A percentile compares a stretch with the other conserved stretches of the same genome.
Evolutionary conservation across 2,329 filamentous ascomycete genomes (phyloP).

Genomic region (Ascochyta pisi): DNA sequence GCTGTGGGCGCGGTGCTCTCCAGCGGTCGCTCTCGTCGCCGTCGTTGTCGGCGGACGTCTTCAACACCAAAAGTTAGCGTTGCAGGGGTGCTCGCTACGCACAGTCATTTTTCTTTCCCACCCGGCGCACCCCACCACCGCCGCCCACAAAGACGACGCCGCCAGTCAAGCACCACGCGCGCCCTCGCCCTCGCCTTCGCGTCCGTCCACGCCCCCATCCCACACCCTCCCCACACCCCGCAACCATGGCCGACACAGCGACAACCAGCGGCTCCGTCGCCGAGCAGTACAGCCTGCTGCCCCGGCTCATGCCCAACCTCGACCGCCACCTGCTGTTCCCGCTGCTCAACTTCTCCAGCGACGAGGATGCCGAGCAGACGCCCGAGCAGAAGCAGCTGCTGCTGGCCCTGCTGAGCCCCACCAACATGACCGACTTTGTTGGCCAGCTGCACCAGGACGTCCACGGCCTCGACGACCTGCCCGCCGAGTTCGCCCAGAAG

Average conservation of each 20-base stretch:
- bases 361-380: conserved; percentile 77
- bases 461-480: conserved; percentile 77
- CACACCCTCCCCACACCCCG: conserved; percentile 12
- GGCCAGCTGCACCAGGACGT: conserved; percentile 90
- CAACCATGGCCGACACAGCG: conserved; percentile 39
- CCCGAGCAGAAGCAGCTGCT: conserved; percentile 83
- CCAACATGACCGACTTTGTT: conserved; percentile 99
- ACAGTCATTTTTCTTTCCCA: conserved; percentile 43
- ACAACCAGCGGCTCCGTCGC: conserved; percentile 59
- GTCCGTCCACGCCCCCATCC: conserved; percentile 1
- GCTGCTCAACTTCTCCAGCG: conserved; percentile 87
- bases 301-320: conserved; percentile 88
- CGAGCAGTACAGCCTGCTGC: conserved; percentile 80
- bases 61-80: conserved; percentile 48
- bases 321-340: conserved; percentile 97
- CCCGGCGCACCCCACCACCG: conserved; percentile 27
- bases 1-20: not conserved
- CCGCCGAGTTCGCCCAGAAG: conserved; percentile 87
- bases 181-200: conserved; percentile 14
- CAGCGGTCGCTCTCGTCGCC: not conserved
- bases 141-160: conserved; percentile 22
- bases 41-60: not conserved
- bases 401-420: conserved; percentile 92
- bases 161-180: conserved; percentile 22
- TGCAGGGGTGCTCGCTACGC: conserved; percentile 44